These are phyloP conservation scores for Trichosporon ovoides DNA, from an alignment of 1,284 basidiomycete genomes.

Conservation along the genomic window DNA sequence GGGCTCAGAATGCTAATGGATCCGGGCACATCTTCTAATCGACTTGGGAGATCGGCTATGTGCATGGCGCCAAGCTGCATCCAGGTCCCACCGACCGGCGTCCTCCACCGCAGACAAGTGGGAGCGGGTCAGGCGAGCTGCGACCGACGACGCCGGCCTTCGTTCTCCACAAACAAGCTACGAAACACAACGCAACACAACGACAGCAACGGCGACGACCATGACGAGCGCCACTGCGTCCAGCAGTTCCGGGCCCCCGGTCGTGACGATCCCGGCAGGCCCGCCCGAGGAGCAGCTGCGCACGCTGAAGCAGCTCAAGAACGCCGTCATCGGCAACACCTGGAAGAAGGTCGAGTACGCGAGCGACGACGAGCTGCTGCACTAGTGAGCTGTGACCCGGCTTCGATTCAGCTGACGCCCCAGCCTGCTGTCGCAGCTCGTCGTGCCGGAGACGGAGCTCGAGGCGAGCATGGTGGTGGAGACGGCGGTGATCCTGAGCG, in stretches of 20 bases:
- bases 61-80: background rate
- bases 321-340: slow-evolving; percentile 47
- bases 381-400: slow-evolving; percentile 26
- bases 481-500: slow-evolving; percentile 46
- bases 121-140: no score
- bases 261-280: slow-evolving; percentile 1
- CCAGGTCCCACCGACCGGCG: background rate
- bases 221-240: slow-evolving; percentile 6
- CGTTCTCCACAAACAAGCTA: background rate
- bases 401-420: background rate
- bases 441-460: slow-evolving; percentile 7
- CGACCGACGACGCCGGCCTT: no score
- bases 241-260: background rate
- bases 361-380: slow-evolving; percentile 33
- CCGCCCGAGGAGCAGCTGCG: slow-evolving; percentile 23
- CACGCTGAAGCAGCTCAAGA: slow-evolving; percentile 46
- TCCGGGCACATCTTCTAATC: no score
- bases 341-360: slow-evolving; percentile 47
- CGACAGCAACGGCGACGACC: background rate
- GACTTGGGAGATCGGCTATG: no score
- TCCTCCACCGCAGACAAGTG: background rate
- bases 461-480: slow-evolving; percentile 36
- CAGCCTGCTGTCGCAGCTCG: slow-evolving; percentile 25
- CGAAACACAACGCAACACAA: background rate
- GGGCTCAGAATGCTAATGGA: no score